Base-by-base conservation (phyloP, 148 eudicot genomes). In the Vaccinium myrtillus region DNA sequence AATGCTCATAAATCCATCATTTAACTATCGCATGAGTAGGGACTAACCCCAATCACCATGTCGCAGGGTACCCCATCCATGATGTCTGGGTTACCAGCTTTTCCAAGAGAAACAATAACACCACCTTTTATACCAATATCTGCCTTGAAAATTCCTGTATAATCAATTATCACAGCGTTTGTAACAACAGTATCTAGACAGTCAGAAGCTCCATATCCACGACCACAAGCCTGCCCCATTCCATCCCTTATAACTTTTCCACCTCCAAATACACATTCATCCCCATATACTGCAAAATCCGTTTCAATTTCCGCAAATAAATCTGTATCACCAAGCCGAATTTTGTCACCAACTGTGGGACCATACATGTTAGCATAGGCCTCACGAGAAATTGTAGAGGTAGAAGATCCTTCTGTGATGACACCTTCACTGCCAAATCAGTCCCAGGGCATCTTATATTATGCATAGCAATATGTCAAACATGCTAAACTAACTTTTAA, bases 221-320 rank as follows among this genome's bases (percentile, higher is more conserved):
- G 83, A 82, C 99, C 99, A 89, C 90, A 84, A 82, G 96, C 96
- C 86, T 97, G 99, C 43, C 99, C 99, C 99, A 95, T 94, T 85
- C 98, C 99, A 84, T 97, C 98, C 84, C 99, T 89, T 58, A 95
- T 69, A 86, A 95, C 99, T 89, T 97, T 97, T 81, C 99, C 99
- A 65, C 99, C 99, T 82, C 99, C 98, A 91, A 97, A 97, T 39
- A 97, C 96, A 87, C 98, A 93, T 86, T 97, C 99, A 83, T 97
- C 99, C 59, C 99, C 99, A 88, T 92, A 91, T 81, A 90, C 93
- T 71, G 92, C 90, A 90, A 87, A 80, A 88, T 97, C 99, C 79
- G 89, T 90, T 92, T 95, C 99, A 81, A 97, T 91, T 91, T 97
- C 97, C 6, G 98, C 98, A 83, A 97, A 89, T 86, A 97, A 90